Evolutionary conservation across 2,329 filamentous ascomycete species (phyloP), one percentile per base, ranked within the genome.

Genomic region (Botrytis sinoallii): DNA sequence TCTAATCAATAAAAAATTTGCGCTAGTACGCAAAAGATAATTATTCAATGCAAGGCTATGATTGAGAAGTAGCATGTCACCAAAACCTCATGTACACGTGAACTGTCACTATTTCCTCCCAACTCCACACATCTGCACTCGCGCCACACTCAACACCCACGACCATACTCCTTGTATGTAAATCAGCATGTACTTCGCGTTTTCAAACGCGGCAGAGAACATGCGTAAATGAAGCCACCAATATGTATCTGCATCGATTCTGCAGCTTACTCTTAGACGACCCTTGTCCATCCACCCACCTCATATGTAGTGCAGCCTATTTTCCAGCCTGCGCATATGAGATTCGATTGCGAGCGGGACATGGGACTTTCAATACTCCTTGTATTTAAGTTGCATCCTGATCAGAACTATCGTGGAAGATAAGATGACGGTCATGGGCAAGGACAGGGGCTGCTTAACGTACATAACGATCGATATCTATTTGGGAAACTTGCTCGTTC

Each of bases 171-270:
- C 5, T 38, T 42, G 40, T 48, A 48, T 25, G 29, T 6, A 22
- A 20, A 72, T 60, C 18, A 42, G 38, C 46, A 72, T 69, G 52
- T 68, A 61, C 40, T 68, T 69, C 71, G 71, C 46, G 7, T 68
- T 40, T 10, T 32, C 63, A 38, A 60, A 60, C 38, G 22, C 71
- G 52, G 63, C 14, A 72, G 32, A 68, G 52, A 44, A 14, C 8
- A 68, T 42, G 48, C 48, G 20, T 6, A 32, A 7, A 57, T n/a
- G 16, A 32, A 42, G 35, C 35, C 48, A 40, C 48, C 48, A 68
- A 68, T 68, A 68, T 22, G 22, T 22, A 22, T n/a, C 35, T 29
- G 52, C 66, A 69, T 57, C 38, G 48, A 32, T 32, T 20, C 48
- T 69, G 66, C 66, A 69, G 38, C 38, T 69, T 59, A 42, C 48